Evolutionary conservation across 78 protist species (phyloP), one percentile per base, ranked within the genome.

Genomic region (Bigelowiella natans): DNA sequence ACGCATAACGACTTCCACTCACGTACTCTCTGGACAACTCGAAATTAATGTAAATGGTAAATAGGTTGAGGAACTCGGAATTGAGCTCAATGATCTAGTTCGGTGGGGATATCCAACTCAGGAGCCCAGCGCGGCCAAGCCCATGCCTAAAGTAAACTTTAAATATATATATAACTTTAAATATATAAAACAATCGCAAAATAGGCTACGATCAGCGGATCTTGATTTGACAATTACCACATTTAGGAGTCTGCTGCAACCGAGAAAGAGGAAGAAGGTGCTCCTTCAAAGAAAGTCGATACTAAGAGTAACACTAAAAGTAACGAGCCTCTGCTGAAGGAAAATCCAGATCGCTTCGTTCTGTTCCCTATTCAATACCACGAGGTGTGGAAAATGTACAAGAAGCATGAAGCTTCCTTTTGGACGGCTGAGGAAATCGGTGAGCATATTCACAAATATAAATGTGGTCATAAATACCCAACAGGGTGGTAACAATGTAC

Each of bases 341-440:
- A 87, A 40, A 38, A 87, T n/a, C 36, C 11, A 2, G 64, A 87
- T 34, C 89, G 89, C 36, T 87, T 87, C 36, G 89, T 87, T n/a
- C 89, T 87, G 2, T 87, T 87, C 38, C 89, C 89, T 2, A 87
- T 87, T 40, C 89, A 87, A 87, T 18, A 87, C 64, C 28, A 2
- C 3, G 86, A 83, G 3, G 31, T 83, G 11, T 83, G 86, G 86
- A 34, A 83, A 26, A 83, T 83, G 86, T 97, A 97, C 92, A 96
- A 97, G 96, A 94, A 95, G 94, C 96, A 92, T 84, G 95, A 83
- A 87, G 98, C 98, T 1, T 92, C 95, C 18, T 95, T 97, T 92
- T 98, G 99, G 99, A 96, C 98, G 2, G 97, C 96, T 0, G 98
- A 96, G 94, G 99, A 98, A 92, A 92, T 97, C 87, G 99, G 82